A percentile compares a stretch with the other conserved stretches of the same genome.
Evolutionary conservation across 805 yeast genomes (phyloP).

Genomic region (Metschnikowia orientalis): DNA sequence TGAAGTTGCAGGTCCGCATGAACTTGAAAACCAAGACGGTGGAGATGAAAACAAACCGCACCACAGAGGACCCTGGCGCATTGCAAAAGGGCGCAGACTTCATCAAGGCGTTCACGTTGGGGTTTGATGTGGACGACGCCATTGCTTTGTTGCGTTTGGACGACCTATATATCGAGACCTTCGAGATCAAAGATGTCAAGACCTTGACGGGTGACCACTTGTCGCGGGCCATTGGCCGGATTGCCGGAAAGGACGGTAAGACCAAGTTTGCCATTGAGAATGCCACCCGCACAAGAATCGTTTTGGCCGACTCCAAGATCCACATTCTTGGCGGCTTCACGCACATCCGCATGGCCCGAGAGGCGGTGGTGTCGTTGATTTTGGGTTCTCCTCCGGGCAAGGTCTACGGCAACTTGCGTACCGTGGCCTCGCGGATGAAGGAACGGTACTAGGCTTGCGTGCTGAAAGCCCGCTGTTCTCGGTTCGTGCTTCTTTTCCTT

Average conservation of each 20-base stretch:
- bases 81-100: constrained; percentile 98
- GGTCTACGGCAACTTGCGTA: constrained; percentile 94
- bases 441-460: constrained; percentile 65
- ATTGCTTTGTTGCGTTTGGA: constrained; percentile 91
- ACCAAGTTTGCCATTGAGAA: constrained; percentile 98
- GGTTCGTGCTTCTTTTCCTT: too few relatives aligned
- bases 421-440: constrained; percentile 94
- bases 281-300: constrained; percentile 97
- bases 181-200: constrained; percentile 95
- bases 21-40: constrained; percentile 83
- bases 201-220: constrained; percentile 94
- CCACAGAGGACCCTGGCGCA: constrained; percentile 88
- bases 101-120: constrained; percentile 89
- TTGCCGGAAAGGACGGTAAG: constrained; percentile 99
- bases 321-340: constrained; percentile 97
- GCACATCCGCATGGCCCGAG: constrained; percentile 98
- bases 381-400: constrained; percentile 98
- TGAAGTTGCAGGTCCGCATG: constrained; percentile 95
- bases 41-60: constrained; percentile 76
- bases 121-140: constrained; percentile 96
- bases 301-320: constrained; percentile 92
- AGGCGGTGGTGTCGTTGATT: constrained; percentile 89
- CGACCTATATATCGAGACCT: constrained; percentile 94
- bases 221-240: constrained; percentile 98
- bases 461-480: too few relatives aligned